Conservation (phyloP, 1,284 basidiomycete species). For the Meripilus lineatus region DNA sequence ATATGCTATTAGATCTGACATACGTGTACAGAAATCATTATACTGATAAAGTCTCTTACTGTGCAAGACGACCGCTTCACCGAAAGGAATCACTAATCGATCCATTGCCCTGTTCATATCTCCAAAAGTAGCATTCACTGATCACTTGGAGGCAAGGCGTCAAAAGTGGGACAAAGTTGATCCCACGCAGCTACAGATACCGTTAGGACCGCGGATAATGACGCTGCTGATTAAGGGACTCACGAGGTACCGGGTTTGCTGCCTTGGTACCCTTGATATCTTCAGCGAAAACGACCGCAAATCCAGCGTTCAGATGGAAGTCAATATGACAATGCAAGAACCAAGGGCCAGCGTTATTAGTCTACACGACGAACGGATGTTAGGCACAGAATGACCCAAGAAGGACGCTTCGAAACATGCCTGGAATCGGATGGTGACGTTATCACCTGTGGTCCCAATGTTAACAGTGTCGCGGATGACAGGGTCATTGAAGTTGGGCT, state of each 20-base stretch:
- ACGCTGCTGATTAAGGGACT: neutral
- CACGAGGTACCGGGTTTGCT: conserved; percentile 1
- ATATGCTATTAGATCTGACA: too few relatives aligned
- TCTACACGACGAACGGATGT: conserved; percentile 12
- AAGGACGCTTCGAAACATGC: conserved; percentile 1
- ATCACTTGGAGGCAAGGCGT: neutral
- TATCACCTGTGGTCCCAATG: conserved; percentile 10
- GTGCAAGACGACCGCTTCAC: too few relatives aligned
- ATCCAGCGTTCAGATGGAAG: conserved; percentile 11
- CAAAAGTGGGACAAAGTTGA: conserved; percentile 7
- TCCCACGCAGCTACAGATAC: conserved; percentile 1
- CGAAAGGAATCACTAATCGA: too few relatives aligned
- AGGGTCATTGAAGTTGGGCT: conserved; percentile 33
- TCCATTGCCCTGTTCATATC: too few relatives aligned
- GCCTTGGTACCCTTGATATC: conserved; percentile 9
- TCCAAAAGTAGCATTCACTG: too few relatives aligned
- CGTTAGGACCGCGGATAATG: neutral
- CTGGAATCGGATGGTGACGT: conserved; percentile 17
- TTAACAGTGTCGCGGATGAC: conserved; percentile 13
- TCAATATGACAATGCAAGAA: conserved; percentile 31
- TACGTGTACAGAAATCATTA: too few relatives aligned
- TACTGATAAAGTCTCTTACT: too few relatives aligned
- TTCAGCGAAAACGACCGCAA: conserved; percentile 18
- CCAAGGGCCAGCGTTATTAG: conserved; percentile 36
- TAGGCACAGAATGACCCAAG: neutral